Base-by-base conservation (phyloP, 345 rosid genomes). In the Eucalyptus coolabah region DNA sequence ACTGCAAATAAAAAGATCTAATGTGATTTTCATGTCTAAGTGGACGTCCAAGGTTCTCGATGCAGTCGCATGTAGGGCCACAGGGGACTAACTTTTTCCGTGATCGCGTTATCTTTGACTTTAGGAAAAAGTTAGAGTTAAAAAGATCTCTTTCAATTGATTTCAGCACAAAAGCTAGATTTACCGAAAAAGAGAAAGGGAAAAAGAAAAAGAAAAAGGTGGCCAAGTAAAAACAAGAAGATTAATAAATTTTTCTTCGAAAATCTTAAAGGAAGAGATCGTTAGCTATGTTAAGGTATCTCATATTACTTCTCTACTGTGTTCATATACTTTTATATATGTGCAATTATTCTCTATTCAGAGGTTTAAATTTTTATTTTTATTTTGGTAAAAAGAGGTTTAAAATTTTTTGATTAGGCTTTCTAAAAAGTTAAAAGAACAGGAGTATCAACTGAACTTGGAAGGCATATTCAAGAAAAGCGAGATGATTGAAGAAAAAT, bases 81-180 rank as follows among this genome's bases (percentile, higher is more conserved):
- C 6, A 23, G 30, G 63, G 30, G 30, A 56, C 63, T 19, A 11
- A 56, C 63, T 24, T 56, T 56, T 24, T 56, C 63, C 1, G 69
- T 28, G 69, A 6, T 30, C 17, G 3, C n/a, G 16, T 30, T 28
- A 28, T 14, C 69, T 13, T n/a, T 65, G 77, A n/a, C 37, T n/a
- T 65, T 65, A 16, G 77, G 37, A 65, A 5, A 65, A 65, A n/a
- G 40, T 65, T 15, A 7, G 77, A n/a, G 37, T n/a, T n/a, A n/a
- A 65, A n/a, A n/a, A 65, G 32, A n/a, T n/a, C 3, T 0, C 21
- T n/a, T 65, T 65, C 32, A 1, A n/a, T 0, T 65, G 77, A 65
- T 34, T n/a, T n/a, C 32, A 65, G 37, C 77, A 65, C 32, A 15
- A n/a, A 65, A 65, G 21, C 77, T 65, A n/a, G 77, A 16, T 3